Conservation (phyloP, 129 eudicot species). For the Deinandra increscens region DNA sequence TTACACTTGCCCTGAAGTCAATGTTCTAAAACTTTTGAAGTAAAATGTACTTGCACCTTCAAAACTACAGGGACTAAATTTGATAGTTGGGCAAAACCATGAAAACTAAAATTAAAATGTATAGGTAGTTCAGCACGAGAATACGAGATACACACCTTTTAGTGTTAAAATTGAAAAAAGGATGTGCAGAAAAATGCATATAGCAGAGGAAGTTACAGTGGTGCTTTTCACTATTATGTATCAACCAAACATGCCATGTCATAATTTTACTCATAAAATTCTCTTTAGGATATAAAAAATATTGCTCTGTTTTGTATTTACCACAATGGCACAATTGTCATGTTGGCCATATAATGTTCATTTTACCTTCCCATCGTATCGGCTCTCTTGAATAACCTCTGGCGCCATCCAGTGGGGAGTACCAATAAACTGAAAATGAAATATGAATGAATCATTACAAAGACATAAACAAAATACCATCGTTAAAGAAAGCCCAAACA, state of each 20-base stretch:
- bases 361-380: slow-evolving; percentile 93
- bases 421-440: slow-evolving; percentile 76
- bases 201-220: slow-evolving; percentile 9
- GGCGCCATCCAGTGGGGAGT: slow-evolving; percentile 99
- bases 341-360: slow-evolving; percentile 12
- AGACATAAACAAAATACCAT: slow-evolving; percentile 14
- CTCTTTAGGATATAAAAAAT: not conserved
- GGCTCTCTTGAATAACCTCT: slow-evolving; percentile 98
- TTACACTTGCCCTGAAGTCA: not conserved
- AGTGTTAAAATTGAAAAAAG: not conserved
- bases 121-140: not conserved
- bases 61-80: slow-evolving; percentile 1
- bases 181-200: slow-evolving; percentile 6
- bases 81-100: not conserved
- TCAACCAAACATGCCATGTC: slow-evolving; percentile 17
- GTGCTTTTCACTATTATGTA: slow-evolving; percentile 16
- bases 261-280: not conserved
- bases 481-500: slow-evolving; percentile 1
- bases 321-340: slow-evolving; percentile 5
- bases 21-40: not conserved
- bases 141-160: not conserved
- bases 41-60: slow-evolving; percentile 4
- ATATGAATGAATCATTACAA: slow-evolving; percentile 12
- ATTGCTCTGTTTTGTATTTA: slow-evolving; percentile 10
- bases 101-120: slow-evolving; percentile 1